Base-by-base conservation (phyloP, 2,329 filamentous ascomycete species). In the Ceratocystis albifundus region DNA sequence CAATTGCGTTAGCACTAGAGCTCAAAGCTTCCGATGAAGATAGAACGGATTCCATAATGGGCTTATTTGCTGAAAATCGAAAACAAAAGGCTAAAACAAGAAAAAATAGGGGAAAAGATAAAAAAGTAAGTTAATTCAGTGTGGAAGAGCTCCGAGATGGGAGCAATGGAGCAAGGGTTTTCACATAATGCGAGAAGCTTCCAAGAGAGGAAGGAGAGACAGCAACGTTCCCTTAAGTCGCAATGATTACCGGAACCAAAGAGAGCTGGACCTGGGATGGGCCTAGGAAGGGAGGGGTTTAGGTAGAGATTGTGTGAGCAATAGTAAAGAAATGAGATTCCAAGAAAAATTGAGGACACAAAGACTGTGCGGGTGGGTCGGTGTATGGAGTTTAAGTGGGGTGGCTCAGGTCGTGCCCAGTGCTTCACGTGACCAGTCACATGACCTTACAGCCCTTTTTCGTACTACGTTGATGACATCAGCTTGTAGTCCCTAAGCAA, bases 291-390 rank as follows among this genome's bases (percentile, higher is more conserved):
- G 8, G 20, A 30, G 44, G 6, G 30, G 3, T 28, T 3, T 22
- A 28, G 17, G 55, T 48, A 36, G 61, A 63, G 30, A 45, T 15
- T 48, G 30, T 8, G 36, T 59, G 30, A 64, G 15, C 10, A 53
- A 36, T 41, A 48, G 22, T 25, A 25, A 55, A 64, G 45, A 59
- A 32, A 30, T 41, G n/a, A 28, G 36, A 57, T 25, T 59, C n/a
- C 8, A 36, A 59, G 28, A 64, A 67, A 53, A 53, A 20, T 17
- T 4, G 45, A 62, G 65, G 48, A 20, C 62, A 41, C 10, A 63
- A 65, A 65, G 63, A 65, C 66, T 65, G 65, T 68, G 63, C 48
- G 45, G 62, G 66, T 67, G 66, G 66, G 66, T 67, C 66, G 12
- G 41, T 15, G 12, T 61, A 50, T 50, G 48, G 46, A 25, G 46